Evolutionary conservation across 2,329 filamentous ascomycete genomes (phyloP).

Genomic region (Hypoxylon sp.): DNA sequence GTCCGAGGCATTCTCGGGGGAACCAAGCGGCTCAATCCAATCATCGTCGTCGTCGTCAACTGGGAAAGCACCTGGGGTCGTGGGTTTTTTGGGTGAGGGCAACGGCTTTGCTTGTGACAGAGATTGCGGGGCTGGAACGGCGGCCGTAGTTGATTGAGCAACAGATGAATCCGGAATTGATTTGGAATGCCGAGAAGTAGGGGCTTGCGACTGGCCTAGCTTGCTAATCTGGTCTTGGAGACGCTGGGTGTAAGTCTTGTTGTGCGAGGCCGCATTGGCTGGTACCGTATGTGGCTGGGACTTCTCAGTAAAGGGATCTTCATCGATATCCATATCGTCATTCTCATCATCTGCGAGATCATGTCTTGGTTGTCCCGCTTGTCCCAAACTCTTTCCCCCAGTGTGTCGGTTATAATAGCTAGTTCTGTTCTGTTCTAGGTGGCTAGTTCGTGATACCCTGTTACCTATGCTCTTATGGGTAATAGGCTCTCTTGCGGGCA

Average conservation of each 20-base stretch:
- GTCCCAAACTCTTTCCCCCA: slow-evolving; percentile 79
- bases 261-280: slow-evolving; percentile 73
- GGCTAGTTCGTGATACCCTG: slow-evolving; percentile 81
- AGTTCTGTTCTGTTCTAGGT: slow-evolving; percentile 79
- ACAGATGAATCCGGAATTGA: slow-evolving; percentile 59
- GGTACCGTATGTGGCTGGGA: slow-evolving; percentile 64
- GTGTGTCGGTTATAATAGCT: slow-evolving; percentile 83
- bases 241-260: slow-evolving; percentile 92
- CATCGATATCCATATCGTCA: slow-evolving; percentile 63
- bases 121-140: slow-evolving; percentile 51
- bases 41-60: slow-evolving; percentile 73
- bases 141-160: slow-evolving; percentile 52
- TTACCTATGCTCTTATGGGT: slow-evolving; percentile 87
- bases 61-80: slow-evolving; percentile 73
- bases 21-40: slow-evolving; percentile 71
- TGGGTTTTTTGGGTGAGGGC: slow-evolving; percentile 55
- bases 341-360: slow-evolving; percentile 59
- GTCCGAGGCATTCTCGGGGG: slow-evolving; percentile 55
- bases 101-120: slow-evolving; percentile 58
- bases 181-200: slow-evolving; percentile 64
- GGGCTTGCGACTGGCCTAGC: slow-evolving; percentile 71
- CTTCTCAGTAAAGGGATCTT: slow-evolving; percentile 60
- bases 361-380: slow-evolving; percentile 63
- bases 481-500: slow-evolving; percentile 91
- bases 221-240: slow-evolving; percentile 92